Percentiles rank a stretch among this genome's conserved stretches.
Conservation (phyloP, 345 rosid genomes). For the Gossypium arboreum region DNA sequence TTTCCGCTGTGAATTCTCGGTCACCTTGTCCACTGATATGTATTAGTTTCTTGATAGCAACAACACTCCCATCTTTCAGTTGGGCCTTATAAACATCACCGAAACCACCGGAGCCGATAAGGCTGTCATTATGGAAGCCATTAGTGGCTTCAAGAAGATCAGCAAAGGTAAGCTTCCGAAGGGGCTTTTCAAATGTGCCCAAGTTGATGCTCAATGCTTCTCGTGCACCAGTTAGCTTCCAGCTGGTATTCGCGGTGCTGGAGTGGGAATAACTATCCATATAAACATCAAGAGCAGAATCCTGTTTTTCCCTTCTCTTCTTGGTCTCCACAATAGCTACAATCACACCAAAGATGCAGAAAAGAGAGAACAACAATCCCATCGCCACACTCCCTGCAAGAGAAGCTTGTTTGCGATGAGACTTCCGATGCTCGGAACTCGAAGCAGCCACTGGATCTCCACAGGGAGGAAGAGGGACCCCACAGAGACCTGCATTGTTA, state of each 20-base stretch:
- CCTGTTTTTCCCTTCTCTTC: slow-evolving; percentile 70
- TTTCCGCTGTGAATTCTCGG: slow-evolving; percentile 89
- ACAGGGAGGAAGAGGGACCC: slow-evolving; percentile 66
- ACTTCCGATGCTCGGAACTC: slow-evolving; percentile 43
- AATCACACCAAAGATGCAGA: slow-evolving; percentile 67
- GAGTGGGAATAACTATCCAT: slow-evolving; percentile 60
- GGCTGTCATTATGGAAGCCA: slow-evolving; percentile 74
- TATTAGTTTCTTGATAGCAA: slow-evolving; percentile 91
- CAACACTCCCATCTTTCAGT: slow-evolving; percentile 77
- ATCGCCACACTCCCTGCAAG: slow-evolving; percentile 75
- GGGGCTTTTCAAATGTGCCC: slow-evolving; percentile 79
- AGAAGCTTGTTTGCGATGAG: slow-evolving; percentile 49
- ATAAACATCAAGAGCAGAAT: slow-evolving; percentile 50
- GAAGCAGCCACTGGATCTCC: slow-evolving; percentile 21
- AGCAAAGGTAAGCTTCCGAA: slow-evolving; percentile 76
- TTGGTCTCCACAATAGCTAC: slow-evolving; percentile 57
- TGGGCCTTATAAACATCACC: slow-evolving; percentile 94
- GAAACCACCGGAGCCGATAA: slow-evolving; percentile 94
- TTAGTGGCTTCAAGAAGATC: slow-evolving; percentile 94
- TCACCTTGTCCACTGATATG: slow-evolving; percentile 97
- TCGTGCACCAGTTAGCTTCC: slow-evolving; percentile 66
- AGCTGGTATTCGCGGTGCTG: slow-evolving; percentile 59
- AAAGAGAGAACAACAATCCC: slow-evolving; percentile 77
- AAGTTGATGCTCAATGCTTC: slow-evolving; percentile 86
- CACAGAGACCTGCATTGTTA: slow-evolving; percentile 87